Evolutionary conservation across 805 yeast genomes (phyloP), one percentile per base, ranked within the genome.

Genomic region (Ogataea sp.): DNA sequence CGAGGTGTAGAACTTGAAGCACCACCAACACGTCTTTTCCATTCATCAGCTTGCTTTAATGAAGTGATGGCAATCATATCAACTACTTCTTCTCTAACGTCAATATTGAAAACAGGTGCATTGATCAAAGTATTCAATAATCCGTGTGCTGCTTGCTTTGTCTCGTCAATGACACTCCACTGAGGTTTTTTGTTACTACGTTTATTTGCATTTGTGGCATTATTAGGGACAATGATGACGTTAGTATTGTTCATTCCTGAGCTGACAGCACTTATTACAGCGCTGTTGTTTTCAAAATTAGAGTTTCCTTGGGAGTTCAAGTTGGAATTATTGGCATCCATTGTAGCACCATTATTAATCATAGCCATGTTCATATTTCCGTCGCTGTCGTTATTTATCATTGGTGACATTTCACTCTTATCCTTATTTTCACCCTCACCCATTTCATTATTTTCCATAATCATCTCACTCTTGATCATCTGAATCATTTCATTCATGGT

Each of bases 11-110:
- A 67, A 49, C 78, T 83, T n/a, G 85, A 78, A 3, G 83, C 75
- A 16, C 90, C 87, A 7, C 89, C 84, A 4, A 90, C 87, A 48
- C 84, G 83, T 50, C 94, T 72, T 38, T 81, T 64, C 86, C 87
- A 80, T 68, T 85, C 90, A 44, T 86, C 95, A 37, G 77, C 80
- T 45, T 77, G 87, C 23, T 70, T 67, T n/a, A 86, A 59, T 0
- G 94, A 81, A 0, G 89, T 82, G 2, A 81, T 73, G 13, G 83
- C 70, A 30, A 90, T 83, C 72, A 88, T 83, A 37, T 88, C 90
- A 44, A 93, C 58, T 2, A 86, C 83, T 44, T 88, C 97, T 49
- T 86, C 95, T 44, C 81, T 71, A 3, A 75, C 78, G 54, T 90
- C 97, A 26, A 90, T 75, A 0, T 83, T 74, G 35, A 88, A 68